Percentiles rank a stretch among this genome's conserved stretches.
phyloP scores from a whole-genome alignment of 495 filamentous ascomycete genomes.

The Durotheca rogersii region DNA sequence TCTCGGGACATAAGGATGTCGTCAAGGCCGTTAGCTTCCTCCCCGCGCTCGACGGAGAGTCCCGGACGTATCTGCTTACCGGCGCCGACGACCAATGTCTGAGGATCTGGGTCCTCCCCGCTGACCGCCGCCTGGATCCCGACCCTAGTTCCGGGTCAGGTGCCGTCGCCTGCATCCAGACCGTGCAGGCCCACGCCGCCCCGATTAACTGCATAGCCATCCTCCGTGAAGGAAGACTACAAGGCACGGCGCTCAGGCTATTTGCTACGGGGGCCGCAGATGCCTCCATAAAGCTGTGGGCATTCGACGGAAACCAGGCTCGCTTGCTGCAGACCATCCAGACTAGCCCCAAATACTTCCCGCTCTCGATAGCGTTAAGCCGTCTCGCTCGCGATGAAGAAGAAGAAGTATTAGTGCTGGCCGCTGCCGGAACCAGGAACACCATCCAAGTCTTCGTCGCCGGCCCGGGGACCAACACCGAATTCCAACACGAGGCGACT shows the following conservation, averaged over 20 bases:
- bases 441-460: conserved; percentile 74
- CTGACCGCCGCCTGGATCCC: conserved; percentile 17
- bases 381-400: conserved; percentile 52
- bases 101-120: conserved; percentile 64
- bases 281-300: conserved; percentile 80
- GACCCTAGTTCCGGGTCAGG: conserved; percentile 30
- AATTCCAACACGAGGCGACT: conserved; percentile 73
- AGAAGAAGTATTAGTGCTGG: conserved; percentile 61
- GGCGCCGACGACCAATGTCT: conserved; percentile 82
- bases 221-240: conserved; percentile 30
- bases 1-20: conserved; percentile 78
- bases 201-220: conserved; percentile 79
- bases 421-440: conserved; percentile 78
- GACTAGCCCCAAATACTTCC: conserved; percentile 75
- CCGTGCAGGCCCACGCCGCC: conserved; percentile 62
- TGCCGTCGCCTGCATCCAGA: conserved; percentile 48
- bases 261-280: conserved; percentile 76
- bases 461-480: conserved; percentile 23
- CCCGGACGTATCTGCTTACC: conserved; percentile 62
- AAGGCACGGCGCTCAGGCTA: conserved; percentile 39
- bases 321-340: conserved; percentile 68
- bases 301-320: conserved; percentile 48
- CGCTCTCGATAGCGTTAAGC: conserved; percentile 69
- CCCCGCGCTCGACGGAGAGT: conserved; percentile 48
- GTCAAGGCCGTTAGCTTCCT: conserved; percentile 87